phyloP scores from a whole-genome alignment of 306 rosid genomes.

The Fragaria nilgerrensis region DNA sequence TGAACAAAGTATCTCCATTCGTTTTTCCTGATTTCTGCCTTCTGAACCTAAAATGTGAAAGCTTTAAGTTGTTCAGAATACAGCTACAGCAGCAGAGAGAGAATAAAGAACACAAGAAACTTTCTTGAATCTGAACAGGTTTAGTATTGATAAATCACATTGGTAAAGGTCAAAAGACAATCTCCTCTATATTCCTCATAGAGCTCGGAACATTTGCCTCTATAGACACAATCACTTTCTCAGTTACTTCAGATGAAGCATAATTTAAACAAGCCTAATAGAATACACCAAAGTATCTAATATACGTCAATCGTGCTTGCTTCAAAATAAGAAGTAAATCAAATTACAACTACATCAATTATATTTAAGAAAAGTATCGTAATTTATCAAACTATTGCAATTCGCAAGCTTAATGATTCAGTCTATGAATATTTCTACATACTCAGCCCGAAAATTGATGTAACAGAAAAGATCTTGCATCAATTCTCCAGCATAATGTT shows the following conservation, averaged over 20 bases:
- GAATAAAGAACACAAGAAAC: background rate
- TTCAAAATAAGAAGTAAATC: background rate
- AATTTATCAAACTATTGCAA: background rate
- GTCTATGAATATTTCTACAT: background rate
- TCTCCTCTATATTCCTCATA: background rate
- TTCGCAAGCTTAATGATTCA: too few species aligned
- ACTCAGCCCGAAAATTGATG: background rate
- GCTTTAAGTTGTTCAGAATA: constrained; percentile 7
- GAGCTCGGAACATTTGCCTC: background rate
- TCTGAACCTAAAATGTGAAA: constrained; percentile 68
- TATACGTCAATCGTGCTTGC: background rate
- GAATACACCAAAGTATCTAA: background rate
- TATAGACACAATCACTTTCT: background rate
- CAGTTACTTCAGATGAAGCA: background rate
- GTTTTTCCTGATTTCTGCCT: constrained; percentile 70
- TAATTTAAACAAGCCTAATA: background rate
- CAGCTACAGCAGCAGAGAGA: background rate
- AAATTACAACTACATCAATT: background rate
- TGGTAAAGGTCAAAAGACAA: background rate
- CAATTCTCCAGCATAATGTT: background rate
- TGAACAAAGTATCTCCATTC: constrained; percentile 96
- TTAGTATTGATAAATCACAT: background rate
- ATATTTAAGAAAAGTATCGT: too few species aligned
- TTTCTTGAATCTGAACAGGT: background rate
- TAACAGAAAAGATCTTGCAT: background rate